Conservation (phyloP, 1,284 basidiomycete genomes). For the Bondarzewia mesenterica region DNA sequence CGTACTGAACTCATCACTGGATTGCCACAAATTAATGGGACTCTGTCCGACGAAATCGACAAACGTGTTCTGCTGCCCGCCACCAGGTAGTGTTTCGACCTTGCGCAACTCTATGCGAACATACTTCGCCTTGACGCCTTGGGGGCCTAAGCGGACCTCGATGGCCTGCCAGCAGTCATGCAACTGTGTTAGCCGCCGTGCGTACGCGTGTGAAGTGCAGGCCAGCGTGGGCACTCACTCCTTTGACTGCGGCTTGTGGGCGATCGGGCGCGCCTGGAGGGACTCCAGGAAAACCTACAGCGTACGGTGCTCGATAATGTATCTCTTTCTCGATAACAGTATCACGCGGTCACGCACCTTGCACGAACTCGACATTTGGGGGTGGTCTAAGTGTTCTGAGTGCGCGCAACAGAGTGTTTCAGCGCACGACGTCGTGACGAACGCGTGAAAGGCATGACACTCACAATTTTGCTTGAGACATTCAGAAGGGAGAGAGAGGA, state of each 20-base stretch:
- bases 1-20: slow-evolving; percentile 62
- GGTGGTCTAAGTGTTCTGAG: slow-evolving; percentile 67
- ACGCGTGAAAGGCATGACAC: slow-evolving; percentile 9
- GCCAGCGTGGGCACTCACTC: slow-evolving; percentile 42
- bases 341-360: slow-evolving; percentile 41
- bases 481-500: slow-evolving; percentile 12
- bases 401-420: neutral
- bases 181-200: too few relatives aligned
- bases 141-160: slow-evolving; percentile 65
- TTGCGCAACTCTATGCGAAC: slow-evolving; percentile 82
- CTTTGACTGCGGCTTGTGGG: slow-evolving; percentile 72
- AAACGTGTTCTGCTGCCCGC: slow-evolving; percentile 60
- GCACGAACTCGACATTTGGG: slow-evolving; percentile 77
- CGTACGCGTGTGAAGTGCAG: neutral
- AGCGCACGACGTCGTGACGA: neutral
- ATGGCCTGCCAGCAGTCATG: slow-evolving; percentile 45
- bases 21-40: slow-evolving; percentile 63
- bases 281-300: slow-evolving; percentile 72
- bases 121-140: slow-evolving; percentile 85
- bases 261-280: slow-evolving; percentile 62
- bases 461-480: slow-evolving; percentile 47
- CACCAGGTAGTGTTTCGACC: slow-evolving; percentile 72
- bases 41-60: slow-evolving; percentile 66
- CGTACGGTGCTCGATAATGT: slow-evolving; percentile 4
- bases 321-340: neutral